phyloP scores from a whole-genome alignment of 2,329 filamentous ascomycete genomes.

The Hypocrella siamensis region DNA sequence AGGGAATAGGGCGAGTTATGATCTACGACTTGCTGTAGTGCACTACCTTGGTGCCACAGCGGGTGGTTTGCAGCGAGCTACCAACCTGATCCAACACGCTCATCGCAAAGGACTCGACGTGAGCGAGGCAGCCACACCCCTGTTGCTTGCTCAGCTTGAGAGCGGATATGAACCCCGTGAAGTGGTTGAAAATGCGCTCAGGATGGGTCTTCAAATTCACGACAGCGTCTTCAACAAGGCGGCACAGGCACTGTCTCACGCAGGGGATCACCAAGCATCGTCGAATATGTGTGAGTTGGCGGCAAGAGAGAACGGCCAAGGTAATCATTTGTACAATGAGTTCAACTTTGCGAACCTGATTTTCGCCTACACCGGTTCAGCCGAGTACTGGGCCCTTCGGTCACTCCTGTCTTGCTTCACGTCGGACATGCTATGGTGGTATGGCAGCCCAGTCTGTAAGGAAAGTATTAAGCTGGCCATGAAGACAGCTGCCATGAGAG shows the following conservation, averaged over 20 bases:
- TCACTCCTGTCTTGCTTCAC: constrained; percentile 15
- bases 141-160: constrained; percentile 22
- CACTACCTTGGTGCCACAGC: constrained; percentile 21
- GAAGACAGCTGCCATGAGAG: constrained; percentile 15
- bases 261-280: constrained; percentile 14
- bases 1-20: neutral
- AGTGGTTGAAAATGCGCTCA: constrained; percentile 13
- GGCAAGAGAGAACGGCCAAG: constrained; percentile 19
- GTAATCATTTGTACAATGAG: constrained; percentile 18
- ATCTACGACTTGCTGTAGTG: constrained; percentile 30
- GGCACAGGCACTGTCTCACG: constrained; percentile 13
- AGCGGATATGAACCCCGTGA: constrained; percentile 12
- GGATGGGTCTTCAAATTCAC: constrained; percentile 14
- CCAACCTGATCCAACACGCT: constrained; percentile 22
- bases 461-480: constrained; percentile 22
- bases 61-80: constrained; percentile 15
- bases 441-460: constrained; percentile 20
- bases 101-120: constrained; percentile 25
- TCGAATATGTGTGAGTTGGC: constrained; percentile 18
- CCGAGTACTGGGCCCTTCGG: constrained; percentile 15
- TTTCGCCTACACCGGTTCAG: constrained; percentile 15
- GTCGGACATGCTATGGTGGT: constrained; percentile 18
- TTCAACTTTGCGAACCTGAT: constrained; percentile 23
- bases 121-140: constrained; percentile 20
- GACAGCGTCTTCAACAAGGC: constrained; percentile 21